These are phyloP conservation scores for Agapanthus africanus DNA, from an alignment of 106 monocot genomes.

Conservation along the genomic window DNA sequence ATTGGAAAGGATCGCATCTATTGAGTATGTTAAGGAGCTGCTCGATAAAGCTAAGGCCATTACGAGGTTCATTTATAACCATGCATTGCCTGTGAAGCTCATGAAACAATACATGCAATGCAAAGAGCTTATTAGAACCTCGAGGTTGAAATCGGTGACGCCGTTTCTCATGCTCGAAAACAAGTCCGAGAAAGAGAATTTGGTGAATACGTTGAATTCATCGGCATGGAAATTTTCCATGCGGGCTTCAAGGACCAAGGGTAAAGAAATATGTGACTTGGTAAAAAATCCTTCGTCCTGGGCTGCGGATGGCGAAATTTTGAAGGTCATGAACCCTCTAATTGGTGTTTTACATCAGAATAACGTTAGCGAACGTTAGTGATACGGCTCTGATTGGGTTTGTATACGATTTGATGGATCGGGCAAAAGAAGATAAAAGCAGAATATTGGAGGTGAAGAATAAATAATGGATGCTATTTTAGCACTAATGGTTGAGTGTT, in stretches of 20 bases:
- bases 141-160: constrained; percentile 40
- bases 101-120: constrained; percentile 38
- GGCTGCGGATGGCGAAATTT: constrained; percentile 42
- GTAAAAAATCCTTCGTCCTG: constrained; percentile 47
- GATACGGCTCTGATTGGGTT: constrained; percentile 48
- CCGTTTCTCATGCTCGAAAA: constrained; percentile 48
- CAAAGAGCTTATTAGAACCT: constrained; percentile 30
- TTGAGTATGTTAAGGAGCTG: constrained; percentile 42
- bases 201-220: constrained; percentile 49
- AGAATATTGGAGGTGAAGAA: constrained; percentile 40
- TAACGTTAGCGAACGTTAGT: constrained; percentile 26
- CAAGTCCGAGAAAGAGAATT: constrained; percentile 46
- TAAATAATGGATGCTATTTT: too few relatives aligned
- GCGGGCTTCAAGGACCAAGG: constrained; percentile 43
- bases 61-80: constrained; percentile 57
- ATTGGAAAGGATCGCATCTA: constrained; percentile 46
- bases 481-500: too few relatives aligned
- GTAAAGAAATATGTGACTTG: constrained; percentile 26
- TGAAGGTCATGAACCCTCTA: constrained; percentile 50
- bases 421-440: constrained; percentile 57
- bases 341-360: constrained; percentile 34
- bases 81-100: constrained; percentile 35
- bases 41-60: constrained; percentile 38
- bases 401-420: constrained; percentile 81
- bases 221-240: constrained; percentile 31